These are phyloP conservation scores for Chernovozyma sophiae-reginae DNA, from an alignment of 1,139 yeast species.

Conservation along the genomic window DNA sequence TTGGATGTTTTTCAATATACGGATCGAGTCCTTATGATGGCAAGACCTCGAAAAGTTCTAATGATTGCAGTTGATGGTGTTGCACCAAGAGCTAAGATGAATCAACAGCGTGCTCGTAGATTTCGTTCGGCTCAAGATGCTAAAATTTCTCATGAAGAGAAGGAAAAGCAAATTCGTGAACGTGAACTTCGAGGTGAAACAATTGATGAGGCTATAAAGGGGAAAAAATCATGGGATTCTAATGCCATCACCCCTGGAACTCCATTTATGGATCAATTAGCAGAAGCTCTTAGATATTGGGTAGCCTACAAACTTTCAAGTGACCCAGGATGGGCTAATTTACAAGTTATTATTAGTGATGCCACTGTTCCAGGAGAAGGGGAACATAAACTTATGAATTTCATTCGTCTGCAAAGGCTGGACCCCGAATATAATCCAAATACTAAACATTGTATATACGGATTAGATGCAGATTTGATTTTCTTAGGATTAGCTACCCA, in stretches of 20 bases:
- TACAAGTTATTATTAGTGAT: constrained; percentile 85
- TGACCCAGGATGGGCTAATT: constrained; percentile 87
- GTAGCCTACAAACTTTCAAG: constrained; percentile 79
- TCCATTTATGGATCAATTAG: constrained; percentile 90
- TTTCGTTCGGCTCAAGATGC: constrained; percentile 96
- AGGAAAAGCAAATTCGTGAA: constrained; percentile 48
- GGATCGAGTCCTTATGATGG: constrained; percentile 85
- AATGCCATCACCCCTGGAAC: constrained; percentile 99
- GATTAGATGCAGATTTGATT: constrained; percentile 95
- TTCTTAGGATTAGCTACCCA: constrained; percentile 94
- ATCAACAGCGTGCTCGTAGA: constrained; percentile 94
- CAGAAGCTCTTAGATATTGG: constrained; percentile 81
- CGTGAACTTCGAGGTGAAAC: constrained; percentile 57
- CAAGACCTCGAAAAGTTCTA: constrained; percentile 86
- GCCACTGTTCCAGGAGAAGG: constrained; percentile 99
- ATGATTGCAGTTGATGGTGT: constrained; percentile 98
- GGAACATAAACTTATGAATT: constrained; percentile 96
- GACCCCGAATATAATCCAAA: constrained; percentile 86
- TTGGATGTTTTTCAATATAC: constrained; percentile 86
- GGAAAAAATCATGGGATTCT: constrained; percentile 72
- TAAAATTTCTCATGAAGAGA: constrained; percentile 60
- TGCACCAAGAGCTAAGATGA: constrained; percentile 98
- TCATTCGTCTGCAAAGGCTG: constrained; percentile 79
- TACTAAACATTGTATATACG: constrained; percentile 90
- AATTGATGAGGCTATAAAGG: constrained; percentile 61